Base-by-base conservation (phyloP, 129 eudicot species). In the Tagetes erecta region DNA sequence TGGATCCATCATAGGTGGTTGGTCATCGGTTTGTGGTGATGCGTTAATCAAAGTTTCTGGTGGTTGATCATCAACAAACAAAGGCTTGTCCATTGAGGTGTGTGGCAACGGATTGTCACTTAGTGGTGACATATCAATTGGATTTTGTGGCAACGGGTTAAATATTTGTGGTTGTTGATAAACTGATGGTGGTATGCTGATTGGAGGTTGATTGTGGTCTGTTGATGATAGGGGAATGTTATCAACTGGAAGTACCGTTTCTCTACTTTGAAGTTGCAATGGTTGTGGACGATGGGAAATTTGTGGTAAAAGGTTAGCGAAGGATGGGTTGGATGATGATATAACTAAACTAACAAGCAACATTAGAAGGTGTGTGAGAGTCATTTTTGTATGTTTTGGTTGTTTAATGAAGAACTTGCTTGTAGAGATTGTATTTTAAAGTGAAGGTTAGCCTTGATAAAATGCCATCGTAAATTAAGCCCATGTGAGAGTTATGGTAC, bases 401-500 rank as follows among this genome's bases (percentile, higher is more conserved):
- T 40, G 75, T 53, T 68, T 68, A 42, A 1, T 57, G 64, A 72
- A 53, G 37, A 77, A 56, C 35, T 41, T 67, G 49, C 36, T 55
- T 46, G 30, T 39, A 31, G 38, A 33, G 41, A 51, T 20, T 70
- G 76, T 67, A 50, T 60, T 77, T 77, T 81, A 78, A 72, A 67
- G 50, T 34, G 41, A 37, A 30, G 62, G 14, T 67, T 49, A 42
- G 55, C 75, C 74, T 67, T 67, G 56, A 59, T 67, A 75, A 51
- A 40, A 44, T 35, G 76, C 75, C 74, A 9, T 46, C 71, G 68
- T 44, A 58, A 33, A 44, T 67, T 34, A 68, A 80, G 82, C 82
- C 78, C 82, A 71, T 71, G 82, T 71, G 64, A 64, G 68, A 64
- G 36, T 20, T 63, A 62, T 71, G 82, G 57, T 62, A 33, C 82